phyloP scores from a whole-genome alignment of 2,329 filamentous ascomycete species.

The Colletotrichum chlorophyti region DNA sequence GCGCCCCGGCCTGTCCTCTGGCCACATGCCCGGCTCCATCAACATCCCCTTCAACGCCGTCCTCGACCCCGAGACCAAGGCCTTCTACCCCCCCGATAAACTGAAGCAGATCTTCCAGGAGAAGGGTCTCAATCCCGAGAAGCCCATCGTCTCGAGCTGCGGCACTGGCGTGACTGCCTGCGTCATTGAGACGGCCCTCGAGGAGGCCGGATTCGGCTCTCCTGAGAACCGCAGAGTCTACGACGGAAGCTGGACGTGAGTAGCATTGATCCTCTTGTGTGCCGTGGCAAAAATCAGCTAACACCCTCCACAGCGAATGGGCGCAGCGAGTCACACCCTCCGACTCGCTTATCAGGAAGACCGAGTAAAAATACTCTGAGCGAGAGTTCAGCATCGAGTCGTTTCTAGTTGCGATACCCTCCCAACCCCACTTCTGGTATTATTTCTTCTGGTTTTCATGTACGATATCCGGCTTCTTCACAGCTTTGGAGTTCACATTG shows the following conservation, averaged over 20 bases:
- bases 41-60: slow-evolving; percentile 82
- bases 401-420: slow-evolving; percentile 32
- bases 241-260: slow-evolving; percentile 97
- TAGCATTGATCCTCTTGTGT: slow-evolving; percentile 34
- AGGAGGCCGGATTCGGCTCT: slow-evolving; percentile 76
- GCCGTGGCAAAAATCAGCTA: not conserved
- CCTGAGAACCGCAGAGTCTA: slow-evolving; percentile 78
- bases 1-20: slow-evolving; percentile 82
- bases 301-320: slow-evolving; percentile 61
- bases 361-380: slow-evolving; percentile 37
- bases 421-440: slow-evolving; percentile 29
- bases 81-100: slow-evolving; percentile 75
- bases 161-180: slow-evolving; percentile 95
- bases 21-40: slow-evolving; percentile 89
- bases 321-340: slow-evolving; percentile 68
- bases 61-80: slow-evolving; percentile 83
- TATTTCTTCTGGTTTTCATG: slow-evolving; percentile 26
- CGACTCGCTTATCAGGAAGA: slow-evolving; percentile 68
- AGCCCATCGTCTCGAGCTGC: slow-evolving; percentile 86
- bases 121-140: slow-evolving; percentile 80
- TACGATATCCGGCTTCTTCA: slow-evolving; percentile 30
- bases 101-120: slow-evolving; percentile 77
- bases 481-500: slow-evolving; percentile 25
- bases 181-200: slow-evolving; percentile 85
- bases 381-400: slow-evolving; percentile 14